Evolutionary conservation across 306 rosid species (phyloP).

Genomic region (Vigna hirtella): DNA sequence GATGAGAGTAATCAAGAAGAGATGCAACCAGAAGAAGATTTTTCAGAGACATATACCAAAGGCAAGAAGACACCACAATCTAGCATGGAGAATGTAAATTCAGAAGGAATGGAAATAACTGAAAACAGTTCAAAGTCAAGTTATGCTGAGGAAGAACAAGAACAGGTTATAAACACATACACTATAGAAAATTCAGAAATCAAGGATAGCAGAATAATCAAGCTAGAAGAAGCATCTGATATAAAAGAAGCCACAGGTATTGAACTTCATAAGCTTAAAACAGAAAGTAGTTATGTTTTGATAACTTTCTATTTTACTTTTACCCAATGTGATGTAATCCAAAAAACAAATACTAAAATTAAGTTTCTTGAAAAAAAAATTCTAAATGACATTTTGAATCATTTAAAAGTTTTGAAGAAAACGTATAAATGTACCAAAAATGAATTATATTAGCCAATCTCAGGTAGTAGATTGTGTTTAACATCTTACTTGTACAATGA

Average conservation of each 20-base stretch:
- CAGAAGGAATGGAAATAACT: background rate
- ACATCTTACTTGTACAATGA: background rate
- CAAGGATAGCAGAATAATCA: background rate
- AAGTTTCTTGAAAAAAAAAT: background rate
- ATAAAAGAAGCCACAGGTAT: background rate
- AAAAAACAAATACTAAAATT: background rate
- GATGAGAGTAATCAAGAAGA: slow-evolving; percentile 8
- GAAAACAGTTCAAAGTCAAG: background rate
- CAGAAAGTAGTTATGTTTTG: background rate
- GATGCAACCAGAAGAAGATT: background rate
- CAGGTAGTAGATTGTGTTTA: background rate
- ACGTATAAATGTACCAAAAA: background rate
- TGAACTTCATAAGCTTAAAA: background rate
- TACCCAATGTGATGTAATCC: background rate
- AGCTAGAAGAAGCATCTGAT: background rate
- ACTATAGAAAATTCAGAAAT: background rate
- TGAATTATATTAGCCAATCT: background rate
- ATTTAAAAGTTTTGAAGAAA: background rate
- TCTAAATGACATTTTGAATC: background rate
- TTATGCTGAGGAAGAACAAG: background rate
- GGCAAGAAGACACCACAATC: background rate
- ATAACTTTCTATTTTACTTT: background rate
- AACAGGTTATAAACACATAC: no score
- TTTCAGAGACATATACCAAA: background rate
- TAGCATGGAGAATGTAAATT: background rate